Conservation (phyloP, 192 early-diverging fungal genomes). For the Kappamyces sp. region DNA sequence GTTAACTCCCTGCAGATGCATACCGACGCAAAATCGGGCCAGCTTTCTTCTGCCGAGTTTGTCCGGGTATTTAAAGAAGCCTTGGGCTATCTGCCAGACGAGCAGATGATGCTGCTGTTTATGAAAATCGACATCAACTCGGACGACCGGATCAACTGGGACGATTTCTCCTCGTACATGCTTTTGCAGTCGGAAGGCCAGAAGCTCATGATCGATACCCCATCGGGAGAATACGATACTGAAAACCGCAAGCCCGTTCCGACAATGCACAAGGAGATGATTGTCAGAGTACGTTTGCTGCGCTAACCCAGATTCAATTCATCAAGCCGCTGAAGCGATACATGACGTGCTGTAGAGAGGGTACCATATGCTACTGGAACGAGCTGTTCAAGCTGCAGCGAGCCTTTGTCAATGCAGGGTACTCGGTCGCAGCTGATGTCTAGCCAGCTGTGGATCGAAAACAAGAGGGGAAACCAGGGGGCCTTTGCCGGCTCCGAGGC, state of each 20-base stretch:
- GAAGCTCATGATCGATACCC: constrained; percentile 37
- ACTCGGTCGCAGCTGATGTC: constrained; percentile 12
- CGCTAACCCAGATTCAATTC: too few relatives aligned
- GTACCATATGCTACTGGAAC: constrained; percentile 44
- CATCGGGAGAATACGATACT: constrained; percentile 15
- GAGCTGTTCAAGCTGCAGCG: constrained; percentile 41
- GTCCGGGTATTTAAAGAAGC: constrained; percentile 41
- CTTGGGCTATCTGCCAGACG: constrained; percentile 38
- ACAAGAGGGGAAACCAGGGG: constrained; percentile 17
- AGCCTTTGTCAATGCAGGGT: constrained; percentile 34
- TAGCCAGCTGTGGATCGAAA: constrained; percentile 16
- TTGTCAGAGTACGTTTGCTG: too few relatives aligned
- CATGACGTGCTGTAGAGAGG: constrained; percentile 41
- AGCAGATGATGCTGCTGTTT: constrained; percentile 50
- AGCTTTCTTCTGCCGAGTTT: constrained; percentile 33
- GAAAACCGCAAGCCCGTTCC: constrained; percentile 23
- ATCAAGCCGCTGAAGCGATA: constrained; percentile 23
- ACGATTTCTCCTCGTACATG: constrained; percentile 56
- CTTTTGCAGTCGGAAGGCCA: constrained; percentile 43
- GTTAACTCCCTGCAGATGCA: not conserved
- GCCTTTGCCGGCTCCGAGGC: not conserved
- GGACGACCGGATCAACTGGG: constrained; percentile 50
- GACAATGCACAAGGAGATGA: constrained; percentile 43
- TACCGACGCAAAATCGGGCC: constrained; percentile 1
- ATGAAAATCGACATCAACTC: constrained; percentile 58